Conservation (phyloP, 495 filamentous ascomycete species). For the Delitschia confertaspora region DNA sequence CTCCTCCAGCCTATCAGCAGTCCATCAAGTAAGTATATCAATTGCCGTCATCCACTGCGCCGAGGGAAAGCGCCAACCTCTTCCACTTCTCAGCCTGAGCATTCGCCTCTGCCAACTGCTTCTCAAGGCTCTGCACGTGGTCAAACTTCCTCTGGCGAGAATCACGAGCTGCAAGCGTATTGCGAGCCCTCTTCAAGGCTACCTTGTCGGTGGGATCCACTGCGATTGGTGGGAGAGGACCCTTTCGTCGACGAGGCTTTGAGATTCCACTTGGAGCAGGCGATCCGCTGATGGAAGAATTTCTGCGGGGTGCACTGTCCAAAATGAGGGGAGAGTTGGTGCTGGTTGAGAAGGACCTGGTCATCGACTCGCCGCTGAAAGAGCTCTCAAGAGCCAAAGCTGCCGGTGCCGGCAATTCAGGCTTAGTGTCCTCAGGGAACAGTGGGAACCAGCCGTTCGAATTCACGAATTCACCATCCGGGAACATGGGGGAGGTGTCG, state of each 20-base stretch:
- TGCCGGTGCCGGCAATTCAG: conserved; percentile 10
- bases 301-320: conserved; percentile 38
- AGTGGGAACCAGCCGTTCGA: conserved; percentile 55
- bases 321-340: conserved; percentile 21
- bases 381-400: conserved; percentile 23
- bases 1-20: conserved; percentile 15
- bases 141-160: conserved; percentile 76
- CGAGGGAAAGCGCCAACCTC: conserved; percentile 19
- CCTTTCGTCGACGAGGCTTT: conserved; percentile 58
- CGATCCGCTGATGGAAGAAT: conserved; percentile 35
- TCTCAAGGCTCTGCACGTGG: conserved; percentile 55
- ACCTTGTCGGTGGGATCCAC: conserved; percentile 62
- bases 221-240: conserved; percentile 70
- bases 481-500: conserved; percentile 67
- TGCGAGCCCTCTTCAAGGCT: conserved; percentile 86
- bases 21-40: no score
- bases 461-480: conserved; percentile 31
- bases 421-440: conserved; percentile 47
- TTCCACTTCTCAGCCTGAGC: conserved; percentile 45
- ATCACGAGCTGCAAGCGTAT: conserved; percentile 91
- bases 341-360: conserved; percentile 26
- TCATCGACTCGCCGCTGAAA: conserved; percentile 33
- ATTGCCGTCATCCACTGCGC: conserved; percentile 2
- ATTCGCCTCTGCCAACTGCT: conserved; percentile 43
- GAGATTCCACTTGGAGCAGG: conserved; percentile 52